Evolutionary conservation across 495 filamentous ascomycete genomes (phyloP).

Genomic region (Podospora pseudopauciseta): DNA sequence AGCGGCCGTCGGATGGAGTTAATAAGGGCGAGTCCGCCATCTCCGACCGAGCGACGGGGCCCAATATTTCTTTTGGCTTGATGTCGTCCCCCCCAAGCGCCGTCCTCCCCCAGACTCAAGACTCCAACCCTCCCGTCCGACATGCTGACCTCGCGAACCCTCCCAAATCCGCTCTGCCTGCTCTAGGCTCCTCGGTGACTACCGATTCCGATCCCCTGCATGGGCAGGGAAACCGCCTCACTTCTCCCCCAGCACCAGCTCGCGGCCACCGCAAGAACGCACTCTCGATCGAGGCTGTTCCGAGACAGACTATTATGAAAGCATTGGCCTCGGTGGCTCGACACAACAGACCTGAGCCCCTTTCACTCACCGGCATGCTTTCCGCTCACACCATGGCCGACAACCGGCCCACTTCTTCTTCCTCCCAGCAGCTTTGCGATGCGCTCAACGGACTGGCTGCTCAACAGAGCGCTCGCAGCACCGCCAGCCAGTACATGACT

Average conservation of each 20-base stretch:
- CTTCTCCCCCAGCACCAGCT: slow-evolving; percentile 13
- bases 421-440: slow-evolving; percentile 61
- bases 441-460: slow-evolving; percentile 61
- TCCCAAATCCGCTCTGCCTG: slow-evolving; percentile 12
- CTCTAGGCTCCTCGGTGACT: slow-evolving; percentile 13
- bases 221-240: not conserved
- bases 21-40: slow-evolving; percentile 21
- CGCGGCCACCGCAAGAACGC: slow-evolving; percentile 56
- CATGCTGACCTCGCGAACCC: slow-evolving; percentile 12
- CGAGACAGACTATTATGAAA: slow-evolving; percentile 83
- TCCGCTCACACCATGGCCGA: slow-evolving; percentile 44
- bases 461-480: slow-evolving; percentile 34
- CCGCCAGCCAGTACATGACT: slow-evolving; percentile 35
- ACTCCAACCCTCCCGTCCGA: slow-evolving; percentile 4
- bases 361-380: slow-evolving; percentile 54
- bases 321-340: slow-evolving; percentile 73
- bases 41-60: slow-evolving; percentile 23
- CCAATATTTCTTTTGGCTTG: slow-evolving; percentile 20
- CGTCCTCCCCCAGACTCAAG: slow-evolving; percentile 8
- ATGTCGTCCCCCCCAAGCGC: slow-evolving; percentile 5
- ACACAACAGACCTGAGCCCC: slow-evolving; percentile 53
- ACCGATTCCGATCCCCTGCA: slow-evolving; percentile 13
- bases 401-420: slow-evolving; percentile 46
- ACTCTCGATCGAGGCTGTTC: slow-evolving; percentile 67
- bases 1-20: slow-evolving; percentile 22